Evolutionary conservation across 495 filamentous ascomycete species (phyloP).

Genomic region (Hamigera avellanea): DNA sequence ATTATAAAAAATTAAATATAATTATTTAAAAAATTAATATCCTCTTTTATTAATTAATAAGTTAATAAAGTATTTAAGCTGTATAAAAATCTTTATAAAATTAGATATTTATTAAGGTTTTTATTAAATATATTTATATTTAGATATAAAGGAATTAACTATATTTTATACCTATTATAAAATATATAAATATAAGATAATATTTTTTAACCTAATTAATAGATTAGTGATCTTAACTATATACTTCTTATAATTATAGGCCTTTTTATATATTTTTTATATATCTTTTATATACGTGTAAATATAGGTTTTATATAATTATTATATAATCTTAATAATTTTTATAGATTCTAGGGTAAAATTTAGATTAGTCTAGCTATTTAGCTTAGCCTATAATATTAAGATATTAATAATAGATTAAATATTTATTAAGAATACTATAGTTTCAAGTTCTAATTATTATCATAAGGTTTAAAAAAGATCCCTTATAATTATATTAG

Average conservation of each 20-base stretch:
- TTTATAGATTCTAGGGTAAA: constrained; percentile 6
- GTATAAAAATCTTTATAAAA: too few species aligned
- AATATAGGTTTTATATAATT: not conserved
- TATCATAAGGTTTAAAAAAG: not conserved
- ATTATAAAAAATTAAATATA: too few species aligned
- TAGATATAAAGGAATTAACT: too few species aligned
- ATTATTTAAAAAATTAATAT: too few species aligned
- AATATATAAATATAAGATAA: too few species aligned
- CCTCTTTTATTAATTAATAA: too few species aligned
- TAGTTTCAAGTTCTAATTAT: not conserved
- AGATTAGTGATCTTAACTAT: constrained; percentile 1
- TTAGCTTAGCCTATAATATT: constrained; percentile 3
- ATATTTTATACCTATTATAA: too few species aligned
- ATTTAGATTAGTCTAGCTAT: constrained; percentile 1
- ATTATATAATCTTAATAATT: constrained; percentile 1
- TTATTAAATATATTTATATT: too few species aligned
- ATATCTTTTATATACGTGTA: not conserved
- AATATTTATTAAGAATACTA: not conserved
- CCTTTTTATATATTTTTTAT: not conserved
- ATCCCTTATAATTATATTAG: not conserved
- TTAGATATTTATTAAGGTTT: too few species aligned
- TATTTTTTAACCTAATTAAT: too few species aligned
- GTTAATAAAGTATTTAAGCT: too few species aligned
- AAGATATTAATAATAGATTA: not conserved
- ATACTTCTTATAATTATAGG: constrained; percentile 1